These are phyloP conservation scores for Paramyrothecium roridum DNA, from an alignment of 2,329 filamentous ascomycete genomes.

Conservation along the genomic window DNA sequence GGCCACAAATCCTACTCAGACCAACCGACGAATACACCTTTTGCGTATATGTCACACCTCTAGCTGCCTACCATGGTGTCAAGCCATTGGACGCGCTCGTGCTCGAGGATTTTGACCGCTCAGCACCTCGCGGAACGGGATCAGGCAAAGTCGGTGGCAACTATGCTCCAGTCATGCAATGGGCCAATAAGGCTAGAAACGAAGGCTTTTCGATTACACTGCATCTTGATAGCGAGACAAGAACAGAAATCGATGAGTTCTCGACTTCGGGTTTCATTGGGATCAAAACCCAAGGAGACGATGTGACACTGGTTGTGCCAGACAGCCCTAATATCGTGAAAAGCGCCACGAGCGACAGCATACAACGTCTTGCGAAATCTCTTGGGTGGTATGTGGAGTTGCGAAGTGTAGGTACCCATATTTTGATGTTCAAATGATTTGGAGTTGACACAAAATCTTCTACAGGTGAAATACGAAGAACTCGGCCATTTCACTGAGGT, in stretches of 20 bases:
- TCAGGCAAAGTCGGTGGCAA: conserved; percentile 68
- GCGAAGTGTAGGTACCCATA: background rate
- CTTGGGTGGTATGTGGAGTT: conserved; percentile 58
- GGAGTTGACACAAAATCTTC: no score
- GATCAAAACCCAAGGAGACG: conserved; percentile 39
- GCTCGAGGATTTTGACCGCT: conserved; percentile 66
- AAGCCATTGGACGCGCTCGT: conserved; percentile 62
- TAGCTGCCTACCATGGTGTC: conserved; percentile 63
- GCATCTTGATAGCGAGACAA: conserved; percentile 64
- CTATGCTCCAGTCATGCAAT: conserved; percentile 63
- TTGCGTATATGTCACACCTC: conserved; percentile 59
- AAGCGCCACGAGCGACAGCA: conserved; percentile 59
- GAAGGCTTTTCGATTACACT: conserved; percentile 65
- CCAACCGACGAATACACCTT: conserved; percentile 61
- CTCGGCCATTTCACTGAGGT: conserved; percentile 2
- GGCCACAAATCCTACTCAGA: background rate
- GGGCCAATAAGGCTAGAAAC: conserved; percentile 57
- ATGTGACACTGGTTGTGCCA: background rate
- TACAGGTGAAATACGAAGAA: background rate
- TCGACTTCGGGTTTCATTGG: conserved; percentile 66
- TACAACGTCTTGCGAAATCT: conserved; percentile 53
- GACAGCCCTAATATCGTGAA: conserved; percentile 57
- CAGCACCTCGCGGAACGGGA: conserved; percentile 64
- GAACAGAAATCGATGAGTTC: conserved; percentile 66
- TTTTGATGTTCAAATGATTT: no score